These are phyloP conservation scores for Paramarasmius palmivorus DNA, from an alignment of 1,284 basidiomycete genomes.

Conservation along the genomic window DNA sequence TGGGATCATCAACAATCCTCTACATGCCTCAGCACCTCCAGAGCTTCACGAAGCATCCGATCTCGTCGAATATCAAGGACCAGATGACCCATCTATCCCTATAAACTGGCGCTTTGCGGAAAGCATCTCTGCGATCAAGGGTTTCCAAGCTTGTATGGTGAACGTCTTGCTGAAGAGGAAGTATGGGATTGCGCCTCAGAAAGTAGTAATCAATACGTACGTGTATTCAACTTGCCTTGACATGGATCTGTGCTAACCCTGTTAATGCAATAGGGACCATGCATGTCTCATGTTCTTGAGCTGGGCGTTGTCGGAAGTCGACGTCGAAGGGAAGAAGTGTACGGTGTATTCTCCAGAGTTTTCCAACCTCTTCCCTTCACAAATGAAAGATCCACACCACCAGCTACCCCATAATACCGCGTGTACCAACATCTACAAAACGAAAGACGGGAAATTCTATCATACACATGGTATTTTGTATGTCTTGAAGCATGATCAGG, in stretches of 20 bases:
- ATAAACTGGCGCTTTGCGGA: conserved; percentile 27
- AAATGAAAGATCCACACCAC: not conserved
- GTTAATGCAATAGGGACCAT: conserved; percentile 5
- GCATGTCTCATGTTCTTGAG: conserved; percentile 9
- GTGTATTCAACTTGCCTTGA: conserved; percentile 7
- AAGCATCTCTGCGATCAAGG: conserved; percentile 26
- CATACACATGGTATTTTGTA: conserved; percentile 8
- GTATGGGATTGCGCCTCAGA: conserved; percentile 22
- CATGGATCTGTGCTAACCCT: not conserved
- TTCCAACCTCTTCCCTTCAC: not conserved
- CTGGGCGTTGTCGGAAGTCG: conserved; percentile 8
- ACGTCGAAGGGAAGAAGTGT: not conserved
- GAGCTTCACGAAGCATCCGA: conserved; percentile 21
- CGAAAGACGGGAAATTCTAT: conserved; percentile 15
- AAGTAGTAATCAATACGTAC: conserved; percentile 24
- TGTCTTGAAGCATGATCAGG: not conserved
- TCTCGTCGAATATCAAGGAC: conserved; percentile 18
- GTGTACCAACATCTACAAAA: conserved; percentile 12
- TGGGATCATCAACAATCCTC: conserved; percentile 21
- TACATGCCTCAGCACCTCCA: conserved; percentile 16
- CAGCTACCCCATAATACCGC: not conserved
- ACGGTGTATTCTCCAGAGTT: not conserved
- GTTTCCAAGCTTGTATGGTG: conserved; percentile 25
- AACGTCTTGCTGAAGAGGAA: conserved; percentile 22
- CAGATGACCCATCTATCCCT: conserved; percentile 18